These are phyloP conservation scores for Fusarium sp. DNA, from an alignment of 2,329 filamentous ascomycete species.

Conservation along the genomic window DNA sequence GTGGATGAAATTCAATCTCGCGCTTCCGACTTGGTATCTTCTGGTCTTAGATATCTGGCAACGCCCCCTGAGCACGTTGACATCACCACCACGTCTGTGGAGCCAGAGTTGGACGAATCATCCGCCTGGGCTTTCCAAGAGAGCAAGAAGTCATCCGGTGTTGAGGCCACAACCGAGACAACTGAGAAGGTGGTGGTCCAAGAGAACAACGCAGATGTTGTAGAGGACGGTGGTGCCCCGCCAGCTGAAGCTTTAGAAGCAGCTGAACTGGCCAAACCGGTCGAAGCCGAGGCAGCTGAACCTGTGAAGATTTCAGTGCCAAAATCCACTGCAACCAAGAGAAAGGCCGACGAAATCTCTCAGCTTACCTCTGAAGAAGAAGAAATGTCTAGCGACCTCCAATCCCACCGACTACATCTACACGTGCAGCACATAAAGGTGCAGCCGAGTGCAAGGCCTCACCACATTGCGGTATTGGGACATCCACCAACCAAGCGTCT, in stretches of 20 bases:
- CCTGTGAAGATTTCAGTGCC: neutral
- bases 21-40: constrained; percentile 37
- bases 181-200: neutral
- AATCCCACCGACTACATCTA: neutral
- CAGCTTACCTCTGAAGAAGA: constrained; percentile 25
- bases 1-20: neutral
- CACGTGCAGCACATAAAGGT: neutral
- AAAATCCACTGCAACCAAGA: neutral
- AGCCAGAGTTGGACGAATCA: constrained; percentile 39
- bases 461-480: neutral
- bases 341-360: constrained; percentile 45
- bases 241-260: neutral
- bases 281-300: neutral
- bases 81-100: neutral
- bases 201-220: neutral
- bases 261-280: neutral
- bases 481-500: constrained; percentile 45
- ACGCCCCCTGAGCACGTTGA: constrained; percentile 12
- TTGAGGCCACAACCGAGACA: neutral
- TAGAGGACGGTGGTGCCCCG: neutral
- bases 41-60: constrained; percentile 48
- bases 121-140: constrained; percentile 46
- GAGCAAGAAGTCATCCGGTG: constrained; percentile 37
- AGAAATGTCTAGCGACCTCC: neutral
- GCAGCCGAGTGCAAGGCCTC: neutral